Evolutionary conservation across 352 stramenopile genomes (phyloP).

Genomic region (Phytophthora palmivora): DNA sequence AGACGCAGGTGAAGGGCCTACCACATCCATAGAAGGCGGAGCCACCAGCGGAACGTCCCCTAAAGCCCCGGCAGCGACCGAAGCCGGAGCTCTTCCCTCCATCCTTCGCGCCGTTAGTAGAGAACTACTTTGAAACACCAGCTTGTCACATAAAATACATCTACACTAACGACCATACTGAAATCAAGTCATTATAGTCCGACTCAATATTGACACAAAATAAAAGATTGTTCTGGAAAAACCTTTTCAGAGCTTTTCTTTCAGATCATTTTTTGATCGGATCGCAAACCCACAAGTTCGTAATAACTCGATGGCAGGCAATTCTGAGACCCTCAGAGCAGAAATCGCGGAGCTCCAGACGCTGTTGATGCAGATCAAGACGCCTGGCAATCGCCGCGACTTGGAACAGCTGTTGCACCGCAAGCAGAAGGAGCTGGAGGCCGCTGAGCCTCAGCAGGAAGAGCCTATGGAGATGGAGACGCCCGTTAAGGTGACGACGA

Average conservation of each 20-base stretch:
- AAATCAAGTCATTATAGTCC: slow-evolving; percentile 12
- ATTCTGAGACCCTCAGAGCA: slow-evolving; percentile 32
- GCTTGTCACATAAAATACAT: background rate
- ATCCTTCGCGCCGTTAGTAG: slow-evolving; percentile 16
- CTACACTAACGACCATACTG: slow-evolving; percentile 1
- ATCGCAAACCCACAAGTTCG: slow-evolving; percentile 10
- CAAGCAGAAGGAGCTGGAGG: slow-evolving; percentile 65
- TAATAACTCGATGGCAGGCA: slow-evolving; percentile 32
- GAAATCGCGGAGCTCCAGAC: slow-evolving; percentile 77
- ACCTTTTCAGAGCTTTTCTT: background rate
- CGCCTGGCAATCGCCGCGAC: slow-evolving; percentile 66
- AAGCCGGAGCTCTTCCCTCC: slow-evolving; percentile 13
- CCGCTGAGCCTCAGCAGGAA: slow-evolving; percentile 25
- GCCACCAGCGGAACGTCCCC: slow-evolving; percentile 6
- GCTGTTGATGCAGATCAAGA: slow-evolving; percentile 63
- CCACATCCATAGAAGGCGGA: background rate
- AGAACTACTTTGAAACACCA: slow-evolving; percentile 12
- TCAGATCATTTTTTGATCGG: slow-evolving; percentile 13
- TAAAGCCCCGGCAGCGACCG: slow-evolving; percentile 7
- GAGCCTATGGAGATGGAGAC: slow-evolving; percentile 36
- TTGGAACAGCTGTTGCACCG: slow-evolving; percentile 59
- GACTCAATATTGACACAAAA: background rate
- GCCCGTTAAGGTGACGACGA: slow-evolving; percentile 21
- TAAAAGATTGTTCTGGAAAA: slow-evolving; percentile 15
- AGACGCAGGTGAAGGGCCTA: background rate